A percentile compares a stretch with the other conserved stretches of the same genome.
phyloP scores from a whole-genome alignment of 495 filamentous ascomycete genomes.

The Penicillium psychrofluorescens region DNA sequence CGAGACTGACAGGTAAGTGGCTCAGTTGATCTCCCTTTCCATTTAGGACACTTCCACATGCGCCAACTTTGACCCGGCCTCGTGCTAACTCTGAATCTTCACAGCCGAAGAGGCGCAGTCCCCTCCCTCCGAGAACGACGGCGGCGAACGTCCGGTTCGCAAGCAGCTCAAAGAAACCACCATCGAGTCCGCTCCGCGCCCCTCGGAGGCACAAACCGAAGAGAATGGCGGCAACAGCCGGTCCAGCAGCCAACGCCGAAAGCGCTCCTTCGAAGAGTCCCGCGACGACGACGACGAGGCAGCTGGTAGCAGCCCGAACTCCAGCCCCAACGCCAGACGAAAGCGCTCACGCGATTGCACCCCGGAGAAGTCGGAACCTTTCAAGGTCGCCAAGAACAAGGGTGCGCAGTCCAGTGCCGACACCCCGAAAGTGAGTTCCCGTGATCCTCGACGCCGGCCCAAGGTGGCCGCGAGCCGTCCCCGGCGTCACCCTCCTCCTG shows the following conservation, averaged over 20 bases:
- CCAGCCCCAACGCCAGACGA: slow-evolving; percentile 5
- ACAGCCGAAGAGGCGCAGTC: slow-evolving; percentile 22
- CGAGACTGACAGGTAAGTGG: background rate
- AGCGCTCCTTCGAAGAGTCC: slow-evolving; percentile 50
- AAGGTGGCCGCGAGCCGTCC: too few relatives aligned
- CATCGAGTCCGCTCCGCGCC: slow-evolving; percentile 33
- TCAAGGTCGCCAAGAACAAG: background rate
- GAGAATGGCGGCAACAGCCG: slow-evolving; percentile 11
- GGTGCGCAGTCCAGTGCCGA: slow-evolving; percentile 1
- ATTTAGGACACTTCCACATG: too few relatives aligned
- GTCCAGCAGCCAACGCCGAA: slow-evolving; percentile 37
- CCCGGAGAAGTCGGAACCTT: slow-evolving; percentile 3
- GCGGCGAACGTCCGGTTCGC: slow-evolving; percentile 50
- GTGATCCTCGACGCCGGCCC: background rate
- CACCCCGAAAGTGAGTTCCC: slow-evolving; percentile 13
- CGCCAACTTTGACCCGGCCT: too few relatives aligned
- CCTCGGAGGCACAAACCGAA: too few relatives aligned
- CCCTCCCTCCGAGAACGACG: slow-evolving; percentile 39
- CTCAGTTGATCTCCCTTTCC: too few relatives aligned
- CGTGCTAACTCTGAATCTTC: background rate
- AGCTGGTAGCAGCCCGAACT: slow-evolving; percentile 11
- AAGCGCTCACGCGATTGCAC: slow-evolving; percentile 43
- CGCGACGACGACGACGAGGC: slow-evolving; percentile 4
- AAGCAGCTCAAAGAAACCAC: slow-evolving; percentile 56
- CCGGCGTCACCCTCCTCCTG: too few relatives aligned